Percentiles rank a stretch among this genome's conserved stretches.
These are phyloP conservation scores for Cutaneotrichosporon curvatum DNA, from an alignment of 1,284 basidiomycete species.

Conservation along the genomic window DNA sequence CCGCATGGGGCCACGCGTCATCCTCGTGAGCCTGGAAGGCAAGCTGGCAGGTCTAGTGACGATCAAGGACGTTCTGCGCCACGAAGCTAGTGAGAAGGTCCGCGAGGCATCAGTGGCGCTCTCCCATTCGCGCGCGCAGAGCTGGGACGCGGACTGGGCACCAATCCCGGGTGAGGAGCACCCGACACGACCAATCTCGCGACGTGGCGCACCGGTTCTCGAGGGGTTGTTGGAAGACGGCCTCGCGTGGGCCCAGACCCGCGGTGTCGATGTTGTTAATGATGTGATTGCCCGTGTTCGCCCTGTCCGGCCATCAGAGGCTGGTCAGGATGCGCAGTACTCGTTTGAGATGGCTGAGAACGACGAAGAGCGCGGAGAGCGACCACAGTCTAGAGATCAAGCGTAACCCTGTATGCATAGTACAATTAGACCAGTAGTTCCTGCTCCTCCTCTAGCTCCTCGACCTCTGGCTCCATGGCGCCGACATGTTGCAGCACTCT, in stretches of 20 bases:
- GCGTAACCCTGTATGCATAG: conserved; percentile 3
- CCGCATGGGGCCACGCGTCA: conserved; percentile 89
- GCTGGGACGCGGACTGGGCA: conserved; percentile 7
- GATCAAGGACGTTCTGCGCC: conserved; percentile 88
- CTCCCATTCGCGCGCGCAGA: background rate
- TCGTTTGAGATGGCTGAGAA: conserved; percentile 4
- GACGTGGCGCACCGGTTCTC: conserved; percentile 2
- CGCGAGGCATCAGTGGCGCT: conserved; percentile 10
- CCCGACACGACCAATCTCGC: background rate
- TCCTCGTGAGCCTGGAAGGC: conserved; percentile 82
- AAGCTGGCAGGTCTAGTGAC: conserved; percentile 79
- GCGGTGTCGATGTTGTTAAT: conserved; percentile 14
- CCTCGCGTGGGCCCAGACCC: conserved; percentile 15
- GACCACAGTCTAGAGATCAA: too few relatives aligned
- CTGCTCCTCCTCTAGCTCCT: conserved; percentile 25
- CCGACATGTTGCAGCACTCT: conserved; percentile 40
- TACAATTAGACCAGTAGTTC: conserved; percentile 11
- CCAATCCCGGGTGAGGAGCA: conserved; percentile 1
- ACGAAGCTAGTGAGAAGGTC: conserved; percentile 54
- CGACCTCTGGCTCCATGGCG: conserved; percentile 24
- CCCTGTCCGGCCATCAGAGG: background rate
- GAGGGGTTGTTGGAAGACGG: conserved; percentile 16
- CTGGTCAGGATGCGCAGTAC: background rate
- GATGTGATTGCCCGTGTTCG: conserved; percentile 15
- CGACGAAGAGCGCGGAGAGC: background rate